Evolutionary conservation across 768 basidiomycete genomes (phyloP), one percentile per base, ranked within the genome.

Genomic region (Suillus spraguei): DNA sequence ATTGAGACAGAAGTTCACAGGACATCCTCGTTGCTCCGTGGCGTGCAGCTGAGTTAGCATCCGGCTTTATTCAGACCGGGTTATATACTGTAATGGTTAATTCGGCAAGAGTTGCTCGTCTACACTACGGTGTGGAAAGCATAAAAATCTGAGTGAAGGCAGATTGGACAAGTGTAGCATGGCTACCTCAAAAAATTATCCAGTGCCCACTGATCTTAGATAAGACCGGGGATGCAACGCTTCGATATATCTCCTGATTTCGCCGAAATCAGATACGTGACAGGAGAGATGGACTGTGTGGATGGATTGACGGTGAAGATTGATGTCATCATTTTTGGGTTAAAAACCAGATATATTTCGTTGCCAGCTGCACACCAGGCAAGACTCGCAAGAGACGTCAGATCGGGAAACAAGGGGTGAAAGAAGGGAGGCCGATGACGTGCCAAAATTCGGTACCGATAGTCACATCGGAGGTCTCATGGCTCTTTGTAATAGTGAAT

Each of bases 401-500:
- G 44, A 5, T 55, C 22, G 35, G 36, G 54, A 22, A 55, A 36
- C 14, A 22, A 38, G 6, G 53, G n/a, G 36, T 10, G 22, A 36
- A 36, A 2, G 22, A 38, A 38, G 14, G 22, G 42, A 20, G 17
- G 14, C 36, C 8, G 16, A 55, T 22, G 20, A n/a, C n/a, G 38
- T 20, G 14, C 35, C 14, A 55, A 55, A 24, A 4, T 9, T 55
- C 22, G 54, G 22, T 38, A 55, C 54, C 36, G 55, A 72, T 13
- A 47, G 13, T 47, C 13, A 22, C 73, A 17, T 70, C n/a, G 8
- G 13, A 36, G 4, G 4, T 28, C 28, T 36, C 35, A 54, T 22
- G 53, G 35, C 13, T 20, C 53, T 54, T 54, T 54, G n/a, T 54
- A 5, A 14, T n/a, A 33, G 5, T 14, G 11, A 11, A n/a, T 49